Conservation (phyloP, 2,329 filamentous ascomycete genomes). For the Ascosphaera aggregata region DNA sequence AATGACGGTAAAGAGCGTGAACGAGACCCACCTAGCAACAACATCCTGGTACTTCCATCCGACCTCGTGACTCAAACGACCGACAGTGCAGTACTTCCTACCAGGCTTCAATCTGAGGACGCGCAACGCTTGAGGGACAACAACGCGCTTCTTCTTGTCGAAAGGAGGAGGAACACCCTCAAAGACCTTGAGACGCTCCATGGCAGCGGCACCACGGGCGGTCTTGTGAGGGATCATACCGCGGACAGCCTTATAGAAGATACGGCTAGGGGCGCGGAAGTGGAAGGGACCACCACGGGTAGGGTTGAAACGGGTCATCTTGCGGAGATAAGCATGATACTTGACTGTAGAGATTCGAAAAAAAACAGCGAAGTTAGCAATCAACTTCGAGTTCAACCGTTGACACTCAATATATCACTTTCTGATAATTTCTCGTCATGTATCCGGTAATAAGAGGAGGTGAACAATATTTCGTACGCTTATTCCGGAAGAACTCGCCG, state of each 20-base stretch:
- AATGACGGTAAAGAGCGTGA: neutral
- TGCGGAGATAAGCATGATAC: constrained; percentile 99
- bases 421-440: too few relatives aligned
- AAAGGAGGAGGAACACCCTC: constrained; percentile 98
- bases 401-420: too few relatives aligned
- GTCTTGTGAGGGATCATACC: constrained; percentile 99
- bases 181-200: constrained; percentile 99
- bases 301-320: constrained; percentile 99
- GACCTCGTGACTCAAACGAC: constrained; percentile 93
- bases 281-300: constrained; percentile 99
- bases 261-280: constrained; percentile 96
- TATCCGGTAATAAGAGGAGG: constrained; percentile 5
- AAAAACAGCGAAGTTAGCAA: neutral
- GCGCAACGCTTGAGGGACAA: constrained; percentile 93
- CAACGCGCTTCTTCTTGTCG: constrained; percentile 99
- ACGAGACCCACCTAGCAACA: constrained; percentile 62
- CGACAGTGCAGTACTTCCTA: constrained; percentile 99
- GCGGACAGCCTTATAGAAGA: constrained; percentile 99
- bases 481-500: constrained; percentile 99
- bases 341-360: constrained; percentile 48
- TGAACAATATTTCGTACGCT: constrained; percentile 55
- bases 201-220: constrained; percentile 78
- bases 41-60: constrained; percentile 99
- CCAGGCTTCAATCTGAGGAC: constrained; percentile 94
- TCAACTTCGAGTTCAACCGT: constrained; percentile 1